Percentiles rank a stretch among this genome's conserved stretches.
Evolutionary conservation across 352 stramenopile genomes (phyloP).

Genomic region (Phytophthora nicotianae): DNA sequence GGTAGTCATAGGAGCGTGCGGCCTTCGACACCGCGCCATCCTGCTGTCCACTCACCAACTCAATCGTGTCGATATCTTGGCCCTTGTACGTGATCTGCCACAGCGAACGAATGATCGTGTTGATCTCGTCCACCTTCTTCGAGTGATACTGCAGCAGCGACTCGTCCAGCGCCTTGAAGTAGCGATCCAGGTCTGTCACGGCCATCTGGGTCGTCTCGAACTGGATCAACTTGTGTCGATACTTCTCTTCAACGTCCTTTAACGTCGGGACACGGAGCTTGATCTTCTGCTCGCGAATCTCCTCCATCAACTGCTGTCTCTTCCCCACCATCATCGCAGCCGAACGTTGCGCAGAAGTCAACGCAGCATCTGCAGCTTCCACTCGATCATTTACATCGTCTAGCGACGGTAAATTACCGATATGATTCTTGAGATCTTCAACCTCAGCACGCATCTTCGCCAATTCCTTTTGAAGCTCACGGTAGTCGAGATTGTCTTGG

Average conservation of each 20-base stretch:
- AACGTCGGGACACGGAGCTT: conserved; percentile 78
- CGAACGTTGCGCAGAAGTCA: conserved; percentile 39
- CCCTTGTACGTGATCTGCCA: conserved; percentile 99
- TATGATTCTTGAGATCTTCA: conserved; percentile 45
- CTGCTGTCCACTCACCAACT: conserved; percentile 96
- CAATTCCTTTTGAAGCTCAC: conserved; percentile 55
- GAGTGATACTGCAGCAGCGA: conserved; percentile 97
- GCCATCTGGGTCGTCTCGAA: conserved; percentile 96
- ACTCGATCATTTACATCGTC: conserved; percentile 60
- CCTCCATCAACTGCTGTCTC: conserved; percentile 55
- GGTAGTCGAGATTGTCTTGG: conserved; percentile 80
- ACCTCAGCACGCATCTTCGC: conserved; percentile 44
- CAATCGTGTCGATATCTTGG: conserved; percentile 99
- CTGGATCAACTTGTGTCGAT: conserved; percentile 95
- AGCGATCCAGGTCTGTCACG: conserved; percentile 97
- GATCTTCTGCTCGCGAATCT: conserved; percentile 69
- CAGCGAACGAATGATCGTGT: conserved; percentile 98
- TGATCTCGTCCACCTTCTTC: conserved; percentile 99
- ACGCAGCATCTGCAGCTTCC: conserved; percentile 30
- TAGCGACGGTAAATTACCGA: conserved; percentile 53
- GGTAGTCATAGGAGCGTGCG: conserved; percentile 97
- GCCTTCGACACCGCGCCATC: conserved; percentile 58
- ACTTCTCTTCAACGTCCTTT: conserved; percentile 93
- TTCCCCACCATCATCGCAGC: conserved; percentile 52
- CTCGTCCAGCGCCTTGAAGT: conserved; percentile 95